Evolutionary conservation across 1,284 basidiomycete species (phyloP), one percentile per base, ranked within the genome.

Genomic region (Marasmius tenuissimus): DNA sequence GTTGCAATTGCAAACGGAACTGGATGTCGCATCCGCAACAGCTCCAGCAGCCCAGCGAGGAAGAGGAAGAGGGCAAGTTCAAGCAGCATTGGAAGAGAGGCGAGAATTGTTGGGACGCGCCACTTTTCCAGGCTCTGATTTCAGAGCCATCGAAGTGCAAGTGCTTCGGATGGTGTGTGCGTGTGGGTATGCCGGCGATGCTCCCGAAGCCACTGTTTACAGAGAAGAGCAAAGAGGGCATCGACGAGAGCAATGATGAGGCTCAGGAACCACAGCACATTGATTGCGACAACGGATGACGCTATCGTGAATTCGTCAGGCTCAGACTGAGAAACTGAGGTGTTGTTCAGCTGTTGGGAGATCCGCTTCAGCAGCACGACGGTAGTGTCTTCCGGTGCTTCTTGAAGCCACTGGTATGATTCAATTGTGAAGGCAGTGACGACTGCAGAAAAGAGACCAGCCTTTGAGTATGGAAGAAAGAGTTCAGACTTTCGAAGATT

Each of bases 341-440:
- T 42, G 9, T 22, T 45, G 22, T 60, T 60, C n/a, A 56, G 45
- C n/a, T 57, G 54, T 22, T 39, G 35, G 5, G 54, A 57, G n/a
- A 60, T 56, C 35, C 34, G 39, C 51, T 9, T 49, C 10, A 60
- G 59, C 18, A 48, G 45, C 4, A 27, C 39, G n/a, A 35, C 59
- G 2, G 59, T 45, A 1, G 27, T 40, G n/a, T 54, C 38, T 4
- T 18, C 52, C 10, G 52, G 59, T 16, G 45, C 39, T 12, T 56
- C 52, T 50, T 40, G 34, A 14, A 60, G 27, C 38, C 37, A 40
- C 42, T 60, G 22, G 47, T 60, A 60, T 6, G 34, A 14, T 48
- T 60, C 59, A 27, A 56, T 60, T 51, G 49, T 34, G 33, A 60
- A 60, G 10, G 52, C 59, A 7, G 59, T 60, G 7, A 55, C 16